Base-by-base conservation (phyloP, 495 filamentous ascomycete genomes). In the Daldinia vernicosa region DNA sequence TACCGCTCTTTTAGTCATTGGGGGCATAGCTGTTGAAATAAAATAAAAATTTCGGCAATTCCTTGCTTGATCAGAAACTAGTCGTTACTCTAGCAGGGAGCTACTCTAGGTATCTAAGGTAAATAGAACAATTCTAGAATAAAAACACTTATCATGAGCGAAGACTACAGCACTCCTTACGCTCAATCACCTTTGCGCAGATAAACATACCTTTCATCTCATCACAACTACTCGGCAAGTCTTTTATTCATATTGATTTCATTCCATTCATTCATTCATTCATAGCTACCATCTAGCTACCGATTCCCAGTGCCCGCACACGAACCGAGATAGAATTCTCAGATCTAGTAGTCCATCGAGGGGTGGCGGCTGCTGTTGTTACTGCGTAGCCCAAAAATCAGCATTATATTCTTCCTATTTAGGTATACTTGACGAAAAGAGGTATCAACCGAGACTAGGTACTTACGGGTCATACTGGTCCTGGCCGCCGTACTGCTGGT, bases 381-480 rank as follows among this genome's bases (percentile, higher is more conserved):
- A 0, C 67, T 77, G 45, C 4, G 65, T 4, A 30, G 22, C 22
- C 22, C 52, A 35, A 35, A 4, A 35, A 9, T 40, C 26, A 60
- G 9, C 26, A 63, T 60, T 63, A 22, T 47, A 58, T 27, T 22
- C 37, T 19, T 15, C 8, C 26, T 15, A 26, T 4, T 0, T 26
- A 1, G 40, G n/a, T 33, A 24, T 39, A 7, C 8, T 30, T 19
- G 35, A 24, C 39, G n/a, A 19, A 15, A 9, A 40, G n/a, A n/a
- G n/a, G 54, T 27, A 12, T 4, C 12, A 9, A 6, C 6, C 2
- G 4, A 12, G 63, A 17, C 17, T 17, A 80, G 3, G 1, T 54
- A 56, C 82, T 83, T 72, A 84, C 82, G 86, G 84, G 75, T 86
- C 80, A 55, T 84, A 88, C 63, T 83, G 66, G 28, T 83, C 80